phyloP scores from a whole-genome alignment of 257 asterid species.

The Parsonsia alboflavescens region DNA sequence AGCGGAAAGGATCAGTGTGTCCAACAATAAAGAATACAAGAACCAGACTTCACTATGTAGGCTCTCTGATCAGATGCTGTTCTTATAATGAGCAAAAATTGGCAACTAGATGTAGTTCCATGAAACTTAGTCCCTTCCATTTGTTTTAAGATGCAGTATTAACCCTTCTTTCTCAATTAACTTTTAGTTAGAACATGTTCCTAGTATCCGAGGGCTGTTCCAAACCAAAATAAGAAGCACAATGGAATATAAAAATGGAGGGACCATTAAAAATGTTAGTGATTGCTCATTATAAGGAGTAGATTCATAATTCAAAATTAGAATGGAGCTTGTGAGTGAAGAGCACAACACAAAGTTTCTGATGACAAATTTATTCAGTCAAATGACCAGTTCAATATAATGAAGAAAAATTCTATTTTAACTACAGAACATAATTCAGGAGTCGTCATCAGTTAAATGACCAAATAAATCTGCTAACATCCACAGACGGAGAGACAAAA shows the following conservation, averaged over 20 bases:
- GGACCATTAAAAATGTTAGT: neutral
- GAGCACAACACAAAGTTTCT: neutral
- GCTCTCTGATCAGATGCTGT: neutral
- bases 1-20: neutral
- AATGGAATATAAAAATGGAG: neutral
- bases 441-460: neutral
- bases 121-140: neutral
- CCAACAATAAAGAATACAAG: constrained; percentile 9
- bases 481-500: neutral
- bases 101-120: too few relatives aligned
- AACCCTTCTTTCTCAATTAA: neutral
- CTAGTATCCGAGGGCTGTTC: neutral
- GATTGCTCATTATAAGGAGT: neutral
- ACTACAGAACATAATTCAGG: neutral
- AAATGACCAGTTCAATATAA: neutral
- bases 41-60: neutral
- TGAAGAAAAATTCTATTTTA: neutral
- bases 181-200: neutral
- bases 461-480: neutral
- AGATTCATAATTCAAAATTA: neutral
- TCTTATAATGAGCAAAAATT: too few relatives aligned
- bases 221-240: neutral
- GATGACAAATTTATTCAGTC: neutral
- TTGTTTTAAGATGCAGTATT: neutral
- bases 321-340: neutral